These are phyloP conservation scores for Sambucus nigra DNA, from an alignment of 129 eudicot species.

Conservation along the genomic window DNA sequence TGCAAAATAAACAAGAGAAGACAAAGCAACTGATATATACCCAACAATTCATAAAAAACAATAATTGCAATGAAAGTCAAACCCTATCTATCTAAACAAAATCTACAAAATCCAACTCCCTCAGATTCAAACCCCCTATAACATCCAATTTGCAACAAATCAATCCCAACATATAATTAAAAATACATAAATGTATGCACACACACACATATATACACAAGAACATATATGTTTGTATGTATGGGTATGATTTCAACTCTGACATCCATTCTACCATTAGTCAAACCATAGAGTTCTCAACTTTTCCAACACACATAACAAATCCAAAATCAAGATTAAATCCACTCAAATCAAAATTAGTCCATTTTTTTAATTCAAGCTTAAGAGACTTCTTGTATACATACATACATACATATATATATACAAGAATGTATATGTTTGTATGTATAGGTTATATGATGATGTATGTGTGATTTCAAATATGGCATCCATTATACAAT, in stretches of 20 bases:
- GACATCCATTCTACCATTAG: conserved; percentile 1
- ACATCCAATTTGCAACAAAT: no score
- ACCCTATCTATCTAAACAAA: conserved; percentile 6
- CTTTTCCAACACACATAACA: neutral
- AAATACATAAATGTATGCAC: no score
- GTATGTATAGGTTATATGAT: no score
- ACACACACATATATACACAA: neutral
- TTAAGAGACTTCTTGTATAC: neutral
- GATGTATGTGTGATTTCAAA: no score
- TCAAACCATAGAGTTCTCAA: neutral
- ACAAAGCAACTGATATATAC: conserved; percentile 5
- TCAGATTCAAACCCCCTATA: neutral
- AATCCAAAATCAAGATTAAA: neutral
- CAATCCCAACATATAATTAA: neutral
- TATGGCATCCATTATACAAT: no score
- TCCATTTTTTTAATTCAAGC: neutral
- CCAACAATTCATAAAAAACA: neutral
- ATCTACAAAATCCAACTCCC: conserved; percentile 6
- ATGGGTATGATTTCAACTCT: neutral
- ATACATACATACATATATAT: neutral
- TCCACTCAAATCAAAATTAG: neutral
- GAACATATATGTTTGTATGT: neutral
- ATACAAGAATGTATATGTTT: neutral
- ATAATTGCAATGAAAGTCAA: conserved; percentile 4
- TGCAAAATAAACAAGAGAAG: neutral